A percentile compares a stretch with the other conserved stretches of the same genome.
These are phyloP conservation scores for Pholiota molesta DNA, from an alignment of 768 basidiomycete species.

Conservation along the genomic window DNA sequence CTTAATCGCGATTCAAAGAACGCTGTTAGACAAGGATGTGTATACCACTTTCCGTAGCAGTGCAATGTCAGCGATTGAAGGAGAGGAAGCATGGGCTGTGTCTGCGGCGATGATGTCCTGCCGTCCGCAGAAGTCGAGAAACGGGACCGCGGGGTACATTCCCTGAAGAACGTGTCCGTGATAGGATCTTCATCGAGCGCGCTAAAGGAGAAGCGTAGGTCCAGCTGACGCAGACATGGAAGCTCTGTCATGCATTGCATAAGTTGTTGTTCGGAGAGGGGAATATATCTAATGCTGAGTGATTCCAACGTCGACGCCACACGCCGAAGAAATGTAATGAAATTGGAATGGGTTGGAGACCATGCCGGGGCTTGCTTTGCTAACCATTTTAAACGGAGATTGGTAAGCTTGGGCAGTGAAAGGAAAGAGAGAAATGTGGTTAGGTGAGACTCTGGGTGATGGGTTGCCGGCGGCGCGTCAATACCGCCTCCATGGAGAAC, in stretches of 20 bases:
- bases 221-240: slow-evolving; percentile 31
- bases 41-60: slow-evolving; percentile 36
- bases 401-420: slow-evolving; percentile 30
- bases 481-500: slow-evolving; percentile 30
- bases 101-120: not conserved
- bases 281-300: slow-evolving; percentile 41
- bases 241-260: slow-evolving; percentile 33
- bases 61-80: slow-evolving; percentile 32
- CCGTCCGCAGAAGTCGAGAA: slow-evolving; percentile 1
- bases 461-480: slow-evolving; percentile 4
- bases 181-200: slow-evolving; percentile 38
- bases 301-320: slow-evolving; percentile 30
- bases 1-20: slow-evolving; percentile 38
- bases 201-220: slow-evolving; percentile 37
- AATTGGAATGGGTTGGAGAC: slow-evolving; percentile 27
- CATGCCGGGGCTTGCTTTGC: slow-evolving; percentile 21
- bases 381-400: slow-evolving; percentile 39
- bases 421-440: slow-evolving; percentile 35
- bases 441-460: slow-evolving; percentile 26
- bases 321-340: slow-evolving; percentile 31
- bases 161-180: slow-evolving; percentile 34
- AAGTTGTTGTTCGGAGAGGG: slow-evolving; percentile 36
- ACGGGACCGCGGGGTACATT: slow-evolving; percentile 8
- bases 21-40: slow-evolving; percentile 25
- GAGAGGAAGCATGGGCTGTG: slow-evolving; percentile 23